These are phyloP conservation scores for Paramecium sexaurelia DNA, from an alignment of 73 alveolate species.

Conservation along the genomic window DNA sequence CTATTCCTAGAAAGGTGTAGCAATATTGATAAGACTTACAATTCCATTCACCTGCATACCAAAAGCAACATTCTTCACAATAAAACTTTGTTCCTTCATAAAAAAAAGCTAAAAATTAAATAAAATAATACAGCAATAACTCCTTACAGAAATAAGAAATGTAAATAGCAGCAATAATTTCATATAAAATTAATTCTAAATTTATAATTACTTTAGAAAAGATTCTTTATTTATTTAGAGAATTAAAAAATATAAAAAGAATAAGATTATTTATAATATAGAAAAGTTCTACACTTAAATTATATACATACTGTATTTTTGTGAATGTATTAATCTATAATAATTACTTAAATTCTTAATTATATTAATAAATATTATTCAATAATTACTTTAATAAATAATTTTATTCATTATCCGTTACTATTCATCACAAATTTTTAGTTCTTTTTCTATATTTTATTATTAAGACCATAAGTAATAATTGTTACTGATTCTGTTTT, in stretches of 20 bases:
- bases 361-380: too few relatives aligned
- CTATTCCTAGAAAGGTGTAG: background rate
- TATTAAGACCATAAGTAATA: background rate
- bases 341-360: too few relatives aligned
- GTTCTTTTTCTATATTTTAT: background rate
- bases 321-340: too few relatives aligned
- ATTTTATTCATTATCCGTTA: too few relatives aligned
- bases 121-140: background rate
- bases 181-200: background rate
- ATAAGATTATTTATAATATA: too few relatives aligned
- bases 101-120: background rate
- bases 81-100: background rate
- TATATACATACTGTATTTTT: too few relatives aligned
- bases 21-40: background rate
- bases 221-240: background rate
- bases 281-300: too few relatives aligned
- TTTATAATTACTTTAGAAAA: background rate
- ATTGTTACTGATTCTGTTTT: background rate
- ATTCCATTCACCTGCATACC: background rate
- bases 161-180: background rate
- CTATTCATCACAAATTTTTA: too few relatives aligned
- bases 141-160: background rate
- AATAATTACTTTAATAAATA: background rate
- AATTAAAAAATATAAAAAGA: background rate
- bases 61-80: background rate